Evolutionary conservation across 768 basidiomycete genomes (phyloP).

Genomic region (Amylocystis lapponica): DNA sequence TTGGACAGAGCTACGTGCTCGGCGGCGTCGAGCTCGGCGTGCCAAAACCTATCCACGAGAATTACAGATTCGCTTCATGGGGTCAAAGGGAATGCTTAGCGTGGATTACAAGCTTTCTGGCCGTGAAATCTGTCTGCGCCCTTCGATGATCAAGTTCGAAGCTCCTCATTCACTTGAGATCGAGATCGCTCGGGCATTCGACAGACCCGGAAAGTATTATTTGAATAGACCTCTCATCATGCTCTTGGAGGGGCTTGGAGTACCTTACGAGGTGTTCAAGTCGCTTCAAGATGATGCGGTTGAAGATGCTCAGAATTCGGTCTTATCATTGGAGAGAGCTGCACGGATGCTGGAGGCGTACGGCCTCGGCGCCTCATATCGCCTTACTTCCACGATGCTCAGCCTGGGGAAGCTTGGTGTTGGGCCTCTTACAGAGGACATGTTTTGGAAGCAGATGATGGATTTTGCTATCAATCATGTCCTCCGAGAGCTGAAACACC

Average conservation of each 20-base stretch:
- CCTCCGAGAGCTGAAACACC: slow-evolving; percentile 58
- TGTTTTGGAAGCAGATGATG: slow-evolving; percentile 48
- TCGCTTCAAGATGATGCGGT: slow-evolving; percentile 49
- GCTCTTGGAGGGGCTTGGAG: slow-evolving; percentile 54
- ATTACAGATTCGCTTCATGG: slow-evolving; percentile 56
- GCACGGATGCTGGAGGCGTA: slow-evolving; percentile 46
- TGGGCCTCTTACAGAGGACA: slow-evolving; percentile 28
- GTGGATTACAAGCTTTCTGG: slow-evolving; percentile 51
- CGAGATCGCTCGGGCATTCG: slow-evolving; percentile 63
- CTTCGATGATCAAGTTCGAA: slow-evolving; percentile 68
- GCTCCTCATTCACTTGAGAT: slow-evolving; percentile 40
- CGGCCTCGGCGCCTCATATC: slow-evolving; percentile 54
- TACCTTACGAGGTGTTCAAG: slow-evolving; percentile 49
- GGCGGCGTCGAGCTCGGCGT: slow-evolving; percentile 30
- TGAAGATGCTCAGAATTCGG: slow-evolving; percentile 37
- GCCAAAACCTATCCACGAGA: slow-evolving; percentile 39
- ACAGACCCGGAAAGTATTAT: slow-evolving; percentile 50
- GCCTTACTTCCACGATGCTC: slow-evolving; percentile 46
- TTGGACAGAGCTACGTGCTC: slow-evolving; percentile 33
- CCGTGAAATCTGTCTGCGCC: slow-evolving; percentile 44
- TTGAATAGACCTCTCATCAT: slow-evolving; percentile 63
- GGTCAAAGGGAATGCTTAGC: slow-evolving; percentile 61
- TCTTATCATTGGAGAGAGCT: slow-evolving; percentile 36
- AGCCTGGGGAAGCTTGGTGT: slow-evolving; percentile 45
- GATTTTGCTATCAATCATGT: slow-evolving; percentile 54